Base-by-base conservation (phyloP, 768 basidiomycete species). In the Phanerochaete sordida region DNA sequence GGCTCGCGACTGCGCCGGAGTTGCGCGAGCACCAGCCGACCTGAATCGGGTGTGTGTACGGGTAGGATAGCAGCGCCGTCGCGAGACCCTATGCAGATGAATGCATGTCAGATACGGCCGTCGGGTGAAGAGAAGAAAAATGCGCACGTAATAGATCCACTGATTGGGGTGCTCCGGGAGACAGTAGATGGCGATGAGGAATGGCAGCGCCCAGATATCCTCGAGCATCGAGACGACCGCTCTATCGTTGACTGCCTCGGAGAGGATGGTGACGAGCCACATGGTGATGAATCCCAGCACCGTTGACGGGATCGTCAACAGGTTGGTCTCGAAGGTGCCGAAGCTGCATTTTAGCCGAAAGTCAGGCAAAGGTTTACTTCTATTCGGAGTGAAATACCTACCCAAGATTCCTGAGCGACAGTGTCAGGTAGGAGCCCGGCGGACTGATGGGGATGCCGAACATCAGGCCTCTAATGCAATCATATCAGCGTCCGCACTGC, bases 1-100 rank as follows among this genome's bases (percentile, higher is more conserved):
- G 75, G 59, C 81, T 82, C 7, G 84, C 82, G 12, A 86, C 84
- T 1, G 77, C 82, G 30, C 84, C 84, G 0, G 83, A 75, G 59
- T 86, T 85, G 28, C 83, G 79, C 15, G 84, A 85, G 63, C 81
- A 82, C 84, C 82, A 85, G 23, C 71, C 82, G 9, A 84, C 81
- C 70, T 83, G 80, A 39, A 83, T 81, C 2, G 81, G 78, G 62
- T 82, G 81, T 15, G 77, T 77, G 60, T 79, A 80, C 71, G 81
- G 79, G 64, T 73, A 81, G 27, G 76, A 80, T 16, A 82, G 68
- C 16, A 82, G 70, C 24, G 75, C 80, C 1, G 79, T 73, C 7
- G 78, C 70, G 6, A 82, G 60, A 11, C 72, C 79, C 79, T 81
- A 57, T 47, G 27, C 3, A 11, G 8, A 33, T 0, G 4, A 7